Percentiles rank a stretch among this genome's conserved stretches.
phyloP scores from a whole-genome alignment of 495 filamentous ascomycete species.

The Hypomontagnella submonticulosa region DNA sequence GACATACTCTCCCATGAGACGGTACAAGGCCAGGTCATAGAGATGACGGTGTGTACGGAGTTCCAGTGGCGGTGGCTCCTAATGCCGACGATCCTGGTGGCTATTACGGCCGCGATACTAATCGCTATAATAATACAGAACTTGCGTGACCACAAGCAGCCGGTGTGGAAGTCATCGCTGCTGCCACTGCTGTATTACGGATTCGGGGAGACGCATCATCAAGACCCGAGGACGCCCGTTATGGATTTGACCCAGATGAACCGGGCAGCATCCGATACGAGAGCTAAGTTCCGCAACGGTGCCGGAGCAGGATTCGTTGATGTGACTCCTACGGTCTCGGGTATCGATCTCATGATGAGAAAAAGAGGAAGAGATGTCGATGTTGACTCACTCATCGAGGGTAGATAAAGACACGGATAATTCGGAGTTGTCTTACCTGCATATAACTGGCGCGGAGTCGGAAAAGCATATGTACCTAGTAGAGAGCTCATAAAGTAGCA shows the following conservation, averaged over 20 bases:
- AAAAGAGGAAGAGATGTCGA: conserved; percentile 15
- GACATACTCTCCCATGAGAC: neutral
- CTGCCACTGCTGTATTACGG: conserved; percentile 32
- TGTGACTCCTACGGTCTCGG: conserved; percentile 1
- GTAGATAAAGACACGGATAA: conserved; percentile 5
- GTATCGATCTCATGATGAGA: conserved; percentile 8
- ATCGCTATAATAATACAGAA: conserved; percentile 21
- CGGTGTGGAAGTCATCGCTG: conserved; percentile 35
- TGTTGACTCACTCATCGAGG: conserved; percentile 17
- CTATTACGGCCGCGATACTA: conserved; percentile 12
- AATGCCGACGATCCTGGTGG: conserved; percentile 20
- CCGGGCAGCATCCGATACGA: conserved; percentile 12
- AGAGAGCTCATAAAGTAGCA: too few relatives aligned
- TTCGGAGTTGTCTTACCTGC: too few relatives aligned
- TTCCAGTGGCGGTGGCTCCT: conserved; percentile 38
- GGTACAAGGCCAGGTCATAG: conserved; percentile 5
- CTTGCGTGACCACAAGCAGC: conserved; percentile 11
- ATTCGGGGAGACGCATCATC: neutral
- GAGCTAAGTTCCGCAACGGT: conserved; percentile 5
- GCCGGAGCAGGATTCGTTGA: conserved; percentile 15
- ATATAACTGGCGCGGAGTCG: too few relatives aligned
- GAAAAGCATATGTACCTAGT: too few relatives aligned
- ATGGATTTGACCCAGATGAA: conserved; percentile 26
- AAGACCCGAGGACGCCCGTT: conserved; percentile 3
- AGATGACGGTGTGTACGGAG: conserved; percentile 27